Base-by-base conservation (phyloP, 768 basidiomycete genomes). In the Pulveroboletus sp. region DNA sequence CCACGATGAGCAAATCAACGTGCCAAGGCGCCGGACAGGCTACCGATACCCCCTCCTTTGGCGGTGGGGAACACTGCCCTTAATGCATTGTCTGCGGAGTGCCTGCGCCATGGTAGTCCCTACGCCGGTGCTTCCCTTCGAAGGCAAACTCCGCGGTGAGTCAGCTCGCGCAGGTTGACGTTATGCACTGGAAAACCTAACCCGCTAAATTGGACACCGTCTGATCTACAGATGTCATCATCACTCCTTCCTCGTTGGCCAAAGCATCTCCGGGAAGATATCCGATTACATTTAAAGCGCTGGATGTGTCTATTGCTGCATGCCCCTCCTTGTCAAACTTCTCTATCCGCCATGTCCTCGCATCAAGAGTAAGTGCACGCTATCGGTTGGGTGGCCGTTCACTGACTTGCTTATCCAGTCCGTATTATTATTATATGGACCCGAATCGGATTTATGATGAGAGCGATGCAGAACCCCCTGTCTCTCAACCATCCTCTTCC, bases 121-220 rank as follows among this genome's bases (percentile, higher is more conserved):
- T 41, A 27, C 45, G 5, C 45, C 41, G 24, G 31, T 45, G 39
- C 23, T 24, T 31, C 34, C 23, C 35, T 17, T 34, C 5, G 22
- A 17, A 29, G 34, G 60, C 20, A 38, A n/a, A 49, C 58, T 57
- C 49, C 54, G 51, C 51, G 38, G 19, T 4, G 29, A 16, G 22
- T 19, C 30, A 12, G 7, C 12, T 38, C 22, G 53, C 20, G 43
- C 31, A 6, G 31, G 45, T 47, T 57, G 23, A 63, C 58, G 63
- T 59, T 46, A 54, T 61, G 39, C 64, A 68, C 66, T 62, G 63
- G 64, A 65, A 55, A 55, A 51, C 13, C 23, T 54, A 53, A 49
- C 50, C 36, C 51, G 39, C 61, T 31, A 58, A 63, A 58, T 43
- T 40, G 41, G 55, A 23, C 51, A 27, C 32, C 38, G 19, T 50